phyloP scores from a whole-genome alignment of 257 asterid species.

The Thymus quinquecostatus region DNA sequence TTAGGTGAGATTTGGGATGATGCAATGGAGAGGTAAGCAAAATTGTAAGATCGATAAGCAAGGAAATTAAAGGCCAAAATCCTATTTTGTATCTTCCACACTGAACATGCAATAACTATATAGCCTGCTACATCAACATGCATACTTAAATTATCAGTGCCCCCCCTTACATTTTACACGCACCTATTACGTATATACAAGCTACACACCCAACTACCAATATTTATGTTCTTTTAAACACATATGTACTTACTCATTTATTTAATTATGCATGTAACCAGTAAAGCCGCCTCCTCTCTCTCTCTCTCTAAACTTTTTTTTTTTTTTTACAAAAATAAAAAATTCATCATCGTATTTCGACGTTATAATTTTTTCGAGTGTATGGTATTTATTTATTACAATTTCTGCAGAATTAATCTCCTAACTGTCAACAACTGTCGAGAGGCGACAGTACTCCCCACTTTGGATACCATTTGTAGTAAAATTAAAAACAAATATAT shows the following conservation, averaged over 20 bases:
- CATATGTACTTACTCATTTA: too few relatives aligned
- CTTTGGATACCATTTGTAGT: neutral
- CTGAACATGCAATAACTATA: constrained; percentile 29
- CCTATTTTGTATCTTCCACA: constrained; percentile 34
- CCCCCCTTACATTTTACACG: neutral
- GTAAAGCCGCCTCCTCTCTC: too few relatives aligned
- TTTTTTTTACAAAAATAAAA: too few relatives aligned
- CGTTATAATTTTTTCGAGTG: too few relatives aligned
- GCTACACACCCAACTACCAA: constrained; percentile 17
- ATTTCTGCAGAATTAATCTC: neutral
- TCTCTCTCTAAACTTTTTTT: too few relatives aligned
- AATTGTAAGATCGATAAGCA: neutral
- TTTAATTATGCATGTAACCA: too few relatives aligned
- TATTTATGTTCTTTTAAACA: neutral
- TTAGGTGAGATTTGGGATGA: constrained; percentile 38
- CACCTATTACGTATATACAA: constrained; percentile 15
- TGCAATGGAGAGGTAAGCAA: constrained; percentile 20
- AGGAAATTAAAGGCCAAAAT: neutral
- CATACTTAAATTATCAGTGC: constrained; percentile 1
- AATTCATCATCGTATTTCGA: too few relatives aligned
- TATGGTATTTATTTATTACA: too few relatives aligned
- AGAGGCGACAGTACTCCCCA: neutral
- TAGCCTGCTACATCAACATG: neutral
- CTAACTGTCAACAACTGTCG: neutral
- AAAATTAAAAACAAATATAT: neutral